phyloP scores from a whole-genome alignment of 176 grass and related monocot species.

The Oryza officinalis region DNA sequence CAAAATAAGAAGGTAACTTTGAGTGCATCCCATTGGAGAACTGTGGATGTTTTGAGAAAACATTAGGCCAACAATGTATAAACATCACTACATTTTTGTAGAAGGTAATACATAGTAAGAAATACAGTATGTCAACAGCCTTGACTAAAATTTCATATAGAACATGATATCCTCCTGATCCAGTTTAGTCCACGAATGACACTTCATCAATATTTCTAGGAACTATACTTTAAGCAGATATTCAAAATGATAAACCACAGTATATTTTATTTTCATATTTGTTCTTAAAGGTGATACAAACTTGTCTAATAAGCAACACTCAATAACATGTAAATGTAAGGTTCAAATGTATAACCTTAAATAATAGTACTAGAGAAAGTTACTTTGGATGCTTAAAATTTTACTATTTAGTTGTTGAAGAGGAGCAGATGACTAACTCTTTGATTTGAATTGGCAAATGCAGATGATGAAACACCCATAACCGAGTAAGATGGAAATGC shows the following conservation, averaged over 20 bases:
- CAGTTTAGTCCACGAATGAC: not conserved
- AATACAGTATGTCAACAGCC: not conserved
- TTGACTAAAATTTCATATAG: slow-evolving; percentile 15
- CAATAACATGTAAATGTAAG: slow-evolving; percentile 4
- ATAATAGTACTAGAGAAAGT: not conserved
- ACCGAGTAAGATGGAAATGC: slow-evolving; percentile 72
- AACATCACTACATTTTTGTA: slow-evolving; percentile 21
- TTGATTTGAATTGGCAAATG: slow-evolving; percentile 69
- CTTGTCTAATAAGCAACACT: not conserved
- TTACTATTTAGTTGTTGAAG: slow-evolving; percentile 23
- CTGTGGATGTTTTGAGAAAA: slow-evolving; percentile 43
- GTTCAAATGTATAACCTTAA: not conserved
- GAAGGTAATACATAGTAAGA: not conserved
- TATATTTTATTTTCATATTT: not conserved
- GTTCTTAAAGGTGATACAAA: slow-evolving; percentile 1
- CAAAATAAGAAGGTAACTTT: slow-evolving; percentile 74
- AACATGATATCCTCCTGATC: not conserved
- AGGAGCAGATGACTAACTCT: slow-evolving; percentile 53
- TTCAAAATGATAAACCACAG: not conserved
- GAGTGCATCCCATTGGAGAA: slow-evolving; percentile 48
- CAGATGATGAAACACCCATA: slow-evolving; percentile 68
- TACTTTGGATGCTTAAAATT: slow-evolving; percentile 8
- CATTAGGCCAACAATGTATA: slow-evolving; percentile 22
- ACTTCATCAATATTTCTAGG: slow-evolving; percentile 4
- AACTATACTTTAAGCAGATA: not conserved